phyloP scores from a whole-genome alignment of 176 grass and related monocot genomes.

The Zoysia pacifica region DNA sequence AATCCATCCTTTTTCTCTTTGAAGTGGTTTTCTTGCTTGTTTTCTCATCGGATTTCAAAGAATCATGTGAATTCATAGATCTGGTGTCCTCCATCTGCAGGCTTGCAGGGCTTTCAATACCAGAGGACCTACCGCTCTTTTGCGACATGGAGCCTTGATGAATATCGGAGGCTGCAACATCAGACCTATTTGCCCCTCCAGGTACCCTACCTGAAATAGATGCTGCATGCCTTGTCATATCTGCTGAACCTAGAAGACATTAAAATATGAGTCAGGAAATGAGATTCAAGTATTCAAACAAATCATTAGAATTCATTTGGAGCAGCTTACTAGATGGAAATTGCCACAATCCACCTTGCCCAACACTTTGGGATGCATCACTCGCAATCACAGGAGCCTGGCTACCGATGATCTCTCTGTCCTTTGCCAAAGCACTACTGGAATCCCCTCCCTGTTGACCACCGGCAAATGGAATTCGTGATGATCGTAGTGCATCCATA shows the following conservation, averaged over 20 bases:
- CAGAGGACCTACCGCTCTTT: slow-evolving; percentile 70
- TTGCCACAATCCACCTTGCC: slow-evolving; percentile 63
- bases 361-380: slow-evolving; percentile 60
- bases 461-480: slow-evolving; percentile 67
- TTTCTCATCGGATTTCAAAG: slow-evolving; percentile 84
- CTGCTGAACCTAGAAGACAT: slow-evolving; percentile 43
- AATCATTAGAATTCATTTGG: slow-evolving; percentile 30
- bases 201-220: slow-evolving; percentile 44
- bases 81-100: slow-evolving; percentile 83
- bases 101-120: slow-evolving; percentile 71
- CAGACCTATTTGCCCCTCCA: slow-evolving; percentile 51
- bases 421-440: slow-evolving; percentile 62
- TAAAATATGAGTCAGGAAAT: slow-evolving; percentile 31
- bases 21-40: slow-evolving; percentile 69
- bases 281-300: slow-evolving; percentile 30
- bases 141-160: slow-evolving; percentile 75
- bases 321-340: slow-evolving; percentile 64
- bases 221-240: slow-evolving; percentile 57
- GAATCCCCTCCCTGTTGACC: slow-evolving; percentile 60
- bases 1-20: slow-evolving; percentile 88
- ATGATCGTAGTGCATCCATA: slow-evolving; percentile 78
- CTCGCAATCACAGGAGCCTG: slow-evolving; percentile 56
- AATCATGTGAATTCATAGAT: slow-evolving; percentile 92
- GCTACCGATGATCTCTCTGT: slow-evolving; percentile 66
- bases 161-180: slow-evolving; percentile 54